Percentiles rank a stretch among this genome's conserved stretches.
These are phyloP conservation scores for Lobosporangium transversale DNA, from an alignment of 192 early-diverging fungal species.

Conservation along the genomic window DNA sequence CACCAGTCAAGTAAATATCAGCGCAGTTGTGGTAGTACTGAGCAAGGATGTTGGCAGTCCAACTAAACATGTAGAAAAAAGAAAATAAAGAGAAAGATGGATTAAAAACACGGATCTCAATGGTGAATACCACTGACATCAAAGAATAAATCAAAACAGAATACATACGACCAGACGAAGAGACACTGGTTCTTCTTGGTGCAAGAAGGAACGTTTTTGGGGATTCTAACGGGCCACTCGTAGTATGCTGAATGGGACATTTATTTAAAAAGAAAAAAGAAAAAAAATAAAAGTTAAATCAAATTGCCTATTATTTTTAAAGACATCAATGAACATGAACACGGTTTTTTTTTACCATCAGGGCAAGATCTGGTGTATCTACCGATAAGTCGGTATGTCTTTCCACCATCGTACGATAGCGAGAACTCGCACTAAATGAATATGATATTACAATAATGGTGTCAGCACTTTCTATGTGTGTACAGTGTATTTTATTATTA, in stretches of 20 bases:
- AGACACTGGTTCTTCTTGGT: constrained; percentile 44
- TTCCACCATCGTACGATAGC: constrained; percentile 70
- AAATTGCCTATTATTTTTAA: background rate
- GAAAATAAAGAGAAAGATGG: background rate
- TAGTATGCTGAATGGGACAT: background rate
- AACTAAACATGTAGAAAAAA: constrained; percentile 29
- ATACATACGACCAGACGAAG: constrained; percentile 60
- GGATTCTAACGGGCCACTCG: constrained; percentile 54
- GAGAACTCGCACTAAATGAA: constrained; percentile 72
- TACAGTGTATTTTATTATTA: no score
- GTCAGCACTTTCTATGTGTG: no score
- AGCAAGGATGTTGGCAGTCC: constrained; percentile 76
- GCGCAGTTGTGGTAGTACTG: constrained; percentile 85
- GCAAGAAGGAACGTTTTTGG: constrained; percentile 48
- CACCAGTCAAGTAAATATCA: constrained; percentile 67
- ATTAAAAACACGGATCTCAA: no score
- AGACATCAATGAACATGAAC: background rate
- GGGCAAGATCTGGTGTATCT: constrained; percentile 53
- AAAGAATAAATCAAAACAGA: background rate
- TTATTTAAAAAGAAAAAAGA: background rate
- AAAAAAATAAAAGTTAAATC: no score
- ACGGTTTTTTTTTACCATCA: constrained; percentile 27
- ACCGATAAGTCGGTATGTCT: constrained; percentile 57
- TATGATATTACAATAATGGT: background rate
- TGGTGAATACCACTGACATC: no score